phyloP scores from a whole-genome alignment of 352 stramenopile species.

The Phytophthora citricola region DNA sequence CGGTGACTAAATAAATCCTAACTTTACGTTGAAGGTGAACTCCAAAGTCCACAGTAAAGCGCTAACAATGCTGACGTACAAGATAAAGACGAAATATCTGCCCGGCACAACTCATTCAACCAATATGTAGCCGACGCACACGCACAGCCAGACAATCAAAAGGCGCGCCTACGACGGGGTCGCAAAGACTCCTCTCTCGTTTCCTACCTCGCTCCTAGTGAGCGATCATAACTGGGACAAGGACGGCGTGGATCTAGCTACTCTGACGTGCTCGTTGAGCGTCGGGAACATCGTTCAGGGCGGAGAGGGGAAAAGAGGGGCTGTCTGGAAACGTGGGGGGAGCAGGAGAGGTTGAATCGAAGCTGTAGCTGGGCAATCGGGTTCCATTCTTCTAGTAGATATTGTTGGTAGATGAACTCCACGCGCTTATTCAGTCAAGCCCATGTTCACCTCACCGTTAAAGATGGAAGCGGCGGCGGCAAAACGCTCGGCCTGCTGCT shows the following conservation, averaged over 20 bases:
- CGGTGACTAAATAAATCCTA: slow-evolving; percentile 32
- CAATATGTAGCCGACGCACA: slow-evolving; percentile 35
- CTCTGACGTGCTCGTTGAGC: slow-evolving; percentile 3
- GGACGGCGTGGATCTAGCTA: slow-evolving; percentile 16
- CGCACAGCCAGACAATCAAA: slow-evolving; percentile 41
- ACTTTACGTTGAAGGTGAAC: slow-evolving; percentile 23
- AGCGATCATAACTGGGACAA: slow-evolving; percentile 36
- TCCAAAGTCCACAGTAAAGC: background rate
- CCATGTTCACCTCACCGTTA: slow-evolving; percentile 92
- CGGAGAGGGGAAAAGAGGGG: slow-evolving; percentile 25
- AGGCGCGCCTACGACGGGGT: slow-evolving; percentile 17
- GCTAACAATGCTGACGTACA: background rate
- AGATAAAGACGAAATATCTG: slow-evolving; percentile 5
- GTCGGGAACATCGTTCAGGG: slow-evolving; percentile 12
- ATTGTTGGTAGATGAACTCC: slow-evolving; percentile 25
- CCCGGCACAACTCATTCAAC: slow-evolving; percentile 38
- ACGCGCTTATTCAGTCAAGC: slow-evolving; percentile 67
- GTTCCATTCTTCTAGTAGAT: slow-evolving; percentile 53
- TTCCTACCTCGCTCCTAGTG: slow-evolving; percentile 39
- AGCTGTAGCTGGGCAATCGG: slow-evolving; percentile 26
- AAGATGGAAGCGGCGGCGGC: slow-evolving; percentile 84
- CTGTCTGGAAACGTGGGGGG: slow-evolving; percentile 34
- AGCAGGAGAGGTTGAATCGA: slow-evolving; percentile 22
- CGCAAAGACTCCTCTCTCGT: slow-evolving; percentile 36
- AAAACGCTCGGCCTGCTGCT: slow-evolving; percentile 88